Percentiles rank a stretch among this genome's conserved stretches.
phyloP scores from a whole-genome alignment of 2,329 filamentous ascomycete species.

The Beauveria sp. region DNA sequence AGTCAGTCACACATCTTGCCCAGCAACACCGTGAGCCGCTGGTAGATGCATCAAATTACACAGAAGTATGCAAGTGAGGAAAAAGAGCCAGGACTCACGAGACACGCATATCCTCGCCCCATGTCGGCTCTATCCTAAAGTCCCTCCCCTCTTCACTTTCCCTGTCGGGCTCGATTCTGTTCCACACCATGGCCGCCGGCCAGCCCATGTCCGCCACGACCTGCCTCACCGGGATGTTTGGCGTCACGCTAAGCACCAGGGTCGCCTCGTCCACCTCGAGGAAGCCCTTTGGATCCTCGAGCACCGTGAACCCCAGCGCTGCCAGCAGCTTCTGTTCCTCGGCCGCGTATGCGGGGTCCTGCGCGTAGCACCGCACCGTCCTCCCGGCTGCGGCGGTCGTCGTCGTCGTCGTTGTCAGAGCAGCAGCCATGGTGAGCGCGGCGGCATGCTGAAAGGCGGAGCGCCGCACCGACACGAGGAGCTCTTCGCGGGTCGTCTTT shows the following conservation, averaged over 20 bases:
- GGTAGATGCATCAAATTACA: no score
- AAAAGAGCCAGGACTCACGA: background rate
- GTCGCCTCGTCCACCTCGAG: slow-evolving; percentile 15
- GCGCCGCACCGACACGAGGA: background rate
- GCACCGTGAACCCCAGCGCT: slow-evolving; percentile 7
- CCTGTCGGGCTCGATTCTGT: background rate
- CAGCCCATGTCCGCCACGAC: slow-evolving; percentile 16
- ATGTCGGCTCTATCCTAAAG: background rate
- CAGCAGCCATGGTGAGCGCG: slow-evolving; percentile 15
- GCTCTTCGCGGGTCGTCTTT: background rate
- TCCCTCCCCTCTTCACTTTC: background rate
- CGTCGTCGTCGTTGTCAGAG: background rate
- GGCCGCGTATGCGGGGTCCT: slow-evolving; percentile 13
- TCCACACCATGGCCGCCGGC: slow-evolving; percentile 17
- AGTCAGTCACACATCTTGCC: background rate
- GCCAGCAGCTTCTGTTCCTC: slow-evolving; percentile 8
- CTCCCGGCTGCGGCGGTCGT: background rate
- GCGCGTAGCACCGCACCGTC: background rate
- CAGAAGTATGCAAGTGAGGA: background rate
- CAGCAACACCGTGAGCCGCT: no score
- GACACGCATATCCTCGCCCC: background rate
- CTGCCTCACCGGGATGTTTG: slow-evolving; percentile 17
- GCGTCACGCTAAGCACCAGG: slow-evolving; percentile 13
- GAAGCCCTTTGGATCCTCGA: slow-evolving; percentile 14
- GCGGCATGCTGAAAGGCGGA: slow-evolving; percentile 16